Evolutionary conservation across 1,139 yeast species (phyloP).

Genomic region (Trichomonascaceae sp.): DNA sequence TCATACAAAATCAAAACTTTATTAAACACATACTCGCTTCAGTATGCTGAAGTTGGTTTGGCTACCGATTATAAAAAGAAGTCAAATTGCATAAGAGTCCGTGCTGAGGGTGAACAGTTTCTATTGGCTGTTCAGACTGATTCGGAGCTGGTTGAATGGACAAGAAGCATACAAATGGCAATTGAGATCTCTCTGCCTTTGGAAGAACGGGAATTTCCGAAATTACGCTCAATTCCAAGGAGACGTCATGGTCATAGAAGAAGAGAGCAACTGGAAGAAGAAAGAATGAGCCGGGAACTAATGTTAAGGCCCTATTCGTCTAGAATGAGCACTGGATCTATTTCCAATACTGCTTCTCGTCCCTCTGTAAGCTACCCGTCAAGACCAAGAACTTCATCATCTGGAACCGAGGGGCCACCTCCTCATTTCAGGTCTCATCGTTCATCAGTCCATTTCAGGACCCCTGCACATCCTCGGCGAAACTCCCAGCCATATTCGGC

Average conservation of each 20-base stretch:
- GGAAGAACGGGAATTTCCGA: slow-evolving; percentile 36
- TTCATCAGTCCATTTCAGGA: slow-evolving; percentile 8
- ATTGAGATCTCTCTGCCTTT: slow-evolving; percentile 37
- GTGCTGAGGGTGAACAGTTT: slow-evolving; percentile 65
- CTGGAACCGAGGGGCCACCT: slow-evolving; percentile 5
- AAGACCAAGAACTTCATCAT: slow-evolving; percentile 3
- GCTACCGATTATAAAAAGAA: slow-evolving; percentile 65
- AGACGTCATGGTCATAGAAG: slow-evolving; percentile 21
- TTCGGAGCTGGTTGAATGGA: slow-evolving; percentile 60
- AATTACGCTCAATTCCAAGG: slow-evolving; percentile 31
- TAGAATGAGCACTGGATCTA: slow-evolving; percentile 6
- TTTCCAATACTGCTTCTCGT: neutral
- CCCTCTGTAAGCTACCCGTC: slow-evolving; percentile 2
- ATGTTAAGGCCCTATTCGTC: slow-evolving; percentile 12
- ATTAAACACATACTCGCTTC: slow-evolving; percentile 50
- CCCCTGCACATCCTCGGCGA: slow-evolving; percentile 10
- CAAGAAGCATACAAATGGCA: slow-evolving; percentile 38
- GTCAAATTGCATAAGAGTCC: slow-evolving; percentile 50
- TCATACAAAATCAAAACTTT: slow-evolving; percentile 17
- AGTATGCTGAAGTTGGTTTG: slow-evolving; percentile 61
- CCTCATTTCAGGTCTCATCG: slow-evolving; percentile 8
- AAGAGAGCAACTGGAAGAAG: slow-evolving; percentile 12
- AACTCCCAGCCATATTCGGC: slow-evolving; percentile 2
- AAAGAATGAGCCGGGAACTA: slow-evolving; percentile 11
- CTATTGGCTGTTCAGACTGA: slow-evolving; percentile 47